Evolutionary conservation across 371 early-diverging fungal genomes (phyloP), one percentile per base, ranked within the genome.

Genomic region (Mucor velutinosus): DNA sequence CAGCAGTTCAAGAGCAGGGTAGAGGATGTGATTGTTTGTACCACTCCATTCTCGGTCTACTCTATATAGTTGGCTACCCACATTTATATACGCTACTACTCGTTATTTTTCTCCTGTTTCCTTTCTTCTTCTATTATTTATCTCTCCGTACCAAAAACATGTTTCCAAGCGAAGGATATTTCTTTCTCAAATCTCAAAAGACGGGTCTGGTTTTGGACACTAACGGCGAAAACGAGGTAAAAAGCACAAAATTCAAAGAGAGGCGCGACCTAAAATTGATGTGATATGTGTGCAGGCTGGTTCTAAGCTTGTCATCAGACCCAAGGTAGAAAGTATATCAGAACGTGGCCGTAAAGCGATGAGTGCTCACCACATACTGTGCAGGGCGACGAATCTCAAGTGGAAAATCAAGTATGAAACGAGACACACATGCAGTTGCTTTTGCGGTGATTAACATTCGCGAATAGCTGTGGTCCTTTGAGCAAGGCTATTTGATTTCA

Each of bases 401-500:
- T 29, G 30, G 19, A 62, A 12, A 33, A 17, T 29, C 27, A 47
- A 32, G 51, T 51, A 29, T 51, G 19, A n/a, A 14, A 37, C 37
- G 7, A n/a, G 17, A 1, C n/a, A 45, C 1, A n/a, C 3, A 19
- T n/a, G 19, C 45, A 43, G 17, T 15, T 45, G 19, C n/a, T 17
- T 47, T 29, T 33, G 32, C 19, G 33, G 30, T 3, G 11, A 51
- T 21, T 35, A 21, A 35, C 19, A 6, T 19, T 19, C 23, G 19
- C 21, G 37, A 33, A 1, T 47, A 80, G 77, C 49, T 83, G 5
- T 80, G 77, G 75, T 60, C 58, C 4, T 75, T 60, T 53, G 76
- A 77, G 27, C 62, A 69, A 57, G 80, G 83, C 3, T 75, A 65
- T 37, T 60, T 83, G 8, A 45, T 75, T 32, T 75, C 75, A 37